These are phyloP conservation scores for Clarkia xantiana DNA, from an alignment of 345 rosid species.

Conservation along the genomic window DNA sequence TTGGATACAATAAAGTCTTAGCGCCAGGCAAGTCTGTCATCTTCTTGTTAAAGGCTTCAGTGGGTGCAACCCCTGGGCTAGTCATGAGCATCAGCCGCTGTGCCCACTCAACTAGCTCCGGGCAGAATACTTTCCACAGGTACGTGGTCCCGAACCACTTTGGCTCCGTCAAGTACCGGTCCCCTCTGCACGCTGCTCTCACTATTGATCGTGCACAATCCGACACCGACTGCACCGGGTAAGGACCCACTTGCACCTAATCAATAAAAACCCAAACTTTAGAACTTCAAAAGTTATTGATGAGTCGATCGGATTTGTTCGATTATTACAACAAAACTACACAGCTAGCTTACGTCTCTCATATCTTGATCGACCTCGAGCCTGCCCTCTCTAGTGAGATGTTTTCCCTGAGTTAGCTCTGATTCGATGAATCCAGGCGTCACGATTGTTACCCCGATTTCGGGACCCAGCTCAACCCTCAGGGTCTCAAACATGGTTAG, in stretches of 20 bases:
- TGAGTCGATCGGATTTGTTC: no score
- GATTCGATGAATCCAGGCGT: slow-evolving; percentile 22
- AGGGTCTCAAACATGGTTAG: slow-evolving; percentile 25
- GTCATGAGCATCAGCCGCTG: slow-evolving; percentile 8
- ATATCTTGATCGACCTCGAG: slow-evolving; percentile 22
- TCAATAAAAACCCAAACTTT: no score
- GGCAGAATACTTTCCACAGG: slow-evolving; percentile 29
- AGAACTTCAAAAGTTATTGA: no score
- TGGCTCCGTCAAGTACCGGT: slow-evolving; percentile 25
- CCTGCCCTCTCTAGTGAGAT: slow-evolving; percentile 27
- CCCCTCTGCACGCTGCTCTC: slow-evolving; percentile 29
- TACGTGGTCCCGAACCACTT: slow-evolving; percentile 11
- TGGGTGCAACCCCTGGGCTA: slow-evolving; percentile 11
- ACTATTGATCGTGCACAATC: slow-evolving; percentile 22
- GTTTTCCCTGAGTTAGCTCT: slow-evolving; percentile 14
- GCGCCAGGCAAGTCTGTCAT: slow-evolving; percentile 6
- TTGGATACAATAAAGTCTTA: slow-evolving; percentile 10
- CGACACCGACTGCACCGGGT: slow-evolving; percentile 14
- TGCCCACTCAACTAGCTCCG: slow-evolving; percentile 25
- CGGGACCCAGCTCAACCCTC: slow-evolving; percentile 28
- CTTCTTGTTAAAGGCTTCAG: slow-evolving; percentile 19
- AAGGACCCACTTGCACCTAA: slow-evolving; percentile 17
- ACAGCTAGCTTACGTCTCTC: no score
- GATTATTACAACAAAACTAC: no score
- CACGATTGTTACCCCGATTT: slow-evolving; percentile 34